Base-by-base conservation (phyloP, 2,329 filamentous ascomycete genomes). In the Botryotinia globosa region DNA sequence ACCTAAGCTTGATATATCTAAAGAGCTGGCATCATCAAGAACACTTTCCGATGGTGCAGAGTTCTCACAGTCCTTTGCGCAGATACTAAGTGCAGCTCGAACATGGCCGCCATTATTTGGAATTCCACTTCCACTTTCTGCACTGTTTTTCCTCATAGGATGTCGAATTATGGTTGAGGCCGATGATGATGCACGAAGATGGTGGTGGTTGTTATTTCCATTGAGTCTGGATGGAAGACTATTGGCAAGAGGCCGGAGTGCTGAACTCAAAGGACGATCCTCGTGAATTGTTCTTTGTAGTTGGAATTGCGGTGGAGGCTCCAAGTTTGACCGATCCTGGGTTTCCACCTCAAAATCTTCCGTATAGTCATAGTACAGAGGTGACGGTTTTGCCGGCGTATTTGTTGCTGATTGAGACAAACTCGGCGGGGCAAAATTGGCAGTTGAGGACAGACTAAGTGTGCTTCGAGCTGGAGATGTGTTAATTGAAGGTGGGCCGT, bases 311-410 rank as follows among this genome's bases (percentile, higher is more conserved):
- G 79, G 77, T 51, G 77, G 78, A n/a, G 75, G 76, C 39, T 76
- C 72, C 56, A 66, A 22, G 29, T 71, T 70, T 64, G 75, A 65
- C 9, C 71, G 73, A 42, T 59, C 73, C 29, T 75, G 75, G 10
- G 74, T 73, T 45, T 78, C 79, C 18, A 76, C 73, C n/a, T 80
- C 78, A 62, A 81, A 81, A 44, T 80, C 77, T 69, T 81, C 80
- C 1, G 80, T 80, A 72, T 81, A 81, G 67, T 81, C 80, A 73
- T 81, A 81, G 67, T 80, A 81, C 37, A 80, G 68, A 42, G 80
- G 80, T 48, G 79, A 79, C 32, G 76, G 66, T 61, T 78, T 79
- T 69, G 76, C 75, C 29, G 78, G 77, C 4, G 79, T 80, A 34
- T 77, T 78, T n/a, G 76, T 74, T 32, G 73, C 74, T 29, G 79